Percentiles rank a stretch among this genome's conserved stretches.
These are phyloP conservation scores for Phaeosphaeriaceae sp. DNA, from an alignment of 2,329 filamentous ascomycete species.

Conservation along the genomic window DNA sequence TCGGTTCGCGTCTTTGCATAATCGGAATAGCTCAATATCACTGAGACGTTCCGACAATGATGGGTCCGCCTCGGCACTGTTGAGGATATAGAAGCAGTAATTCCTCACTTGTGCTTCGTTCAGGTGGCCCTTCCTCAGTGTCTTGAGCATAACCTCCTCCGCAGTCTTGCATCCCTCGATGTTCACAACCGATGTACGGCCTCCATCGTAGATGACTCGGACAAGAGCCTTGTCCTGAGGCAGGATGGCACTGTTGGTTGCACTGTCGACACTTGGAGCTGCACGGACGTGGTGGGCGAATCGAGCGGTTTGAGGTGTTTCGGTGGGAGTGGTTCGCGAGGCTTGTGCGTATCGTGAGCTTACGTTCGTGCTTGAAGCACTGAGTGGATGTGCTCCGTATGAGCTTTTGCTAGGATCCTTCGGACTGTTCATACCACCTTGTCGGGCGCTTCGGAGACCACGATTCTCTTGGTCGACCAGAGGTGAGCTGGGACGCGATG, in stretches of 20 bases:
- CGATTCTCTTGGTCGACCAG: constrained; percentile 64
- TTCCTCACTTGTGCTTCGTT: constrained; percentile 92
- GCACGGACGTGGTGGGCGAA: constrained; percentile 76
- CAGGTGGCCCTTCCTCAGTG: constrained; percentile 84
- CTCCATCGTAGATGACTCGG: constrained; percentile 89
- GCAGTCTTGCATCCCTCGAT: constrained; percentile 90
- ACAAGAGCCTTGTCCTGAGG: constrained; percentile 89
- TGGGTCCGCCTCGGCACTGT: constrained; percentile 83
- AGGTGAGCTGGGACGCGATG: constrained; percentile 76
- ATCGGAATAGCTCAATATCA: constrained; percentile 87
- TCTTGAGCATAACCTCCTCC: constrained; percentile 90
- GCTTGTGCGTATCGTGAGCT: constrained; percentile 55
- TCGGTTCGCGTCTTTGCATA: constrained; percentile 84
- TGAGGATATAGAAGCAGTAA: constrained; percentile 95
- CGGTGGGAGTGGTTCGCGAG: constrained; percentile 63
- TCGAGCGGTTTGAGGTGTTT: constrained; percentile 67
- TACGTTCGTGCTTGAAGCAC: constrained; percentile 55
- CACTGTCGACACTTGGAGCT: constrained; percentile 83
- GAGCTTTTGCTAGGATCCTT: constrained; percentile 58
- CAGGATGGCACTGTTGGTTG: constrained; percentile 76
- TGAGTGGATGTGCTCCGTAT: constrained; percentile 64
- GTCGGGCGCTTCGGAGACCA: constrained; percentile 61
- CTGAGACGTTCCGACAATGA: constrained; percentile 80
- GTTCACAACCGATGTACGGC: constrained; percentile 91
- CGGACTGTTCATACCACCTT: constrained; percentile 64